These are phyloP conservation scores for Nannochloropsis oceanica DNA, from an alignment of 108 stramenopile species.

Conservation along the genomic window DNA sequence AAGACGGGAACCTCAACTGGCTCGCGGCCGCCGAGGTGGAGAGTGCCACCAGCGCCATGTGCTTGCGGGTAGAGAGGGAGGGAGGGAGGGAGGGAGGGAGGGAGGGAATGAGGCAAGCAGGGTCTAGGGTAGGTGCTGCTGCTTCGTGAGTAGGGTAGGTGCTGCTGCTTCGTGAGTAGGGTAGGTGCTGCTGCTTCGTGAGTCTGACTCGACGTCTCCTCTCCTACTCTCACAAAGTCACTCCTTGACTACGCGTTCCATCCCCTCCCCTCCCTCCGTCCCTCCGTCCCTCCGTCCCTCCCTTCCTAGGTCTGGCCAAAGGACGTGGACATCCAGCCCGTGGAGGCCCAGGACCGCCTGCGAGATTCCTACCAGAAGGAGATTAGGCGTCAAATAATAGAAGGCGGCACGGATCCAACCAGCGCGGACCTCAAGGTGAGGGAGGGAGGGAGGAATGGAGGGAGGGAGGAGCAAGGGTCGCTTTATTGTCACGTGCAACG, in stretches of 20 bases:
- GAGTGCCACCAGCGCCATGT: background rate
- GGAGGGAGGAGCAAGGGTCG: background rate
- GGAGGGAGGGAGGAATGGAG: background rate
- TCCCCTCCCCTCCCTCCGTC: background rate
- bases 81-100: too few species aligned
- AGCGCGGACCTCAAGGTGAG: background rate
- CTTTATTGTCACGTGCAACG: too few species aligned
- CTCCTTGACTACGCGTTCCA: too few species aligned
- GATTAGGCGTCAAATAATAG: background rate
- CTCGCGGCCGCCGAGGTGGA: background rate
- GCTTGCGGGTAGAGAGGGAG: background rate
- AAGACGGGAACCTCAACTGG: constrained; percentile 4
- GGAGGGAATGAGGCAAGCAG: too few species aligned
- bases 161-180: too few species aligned
- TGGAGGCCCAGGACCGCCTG: background rate
- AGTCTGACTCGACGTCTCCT: too few species aligned
- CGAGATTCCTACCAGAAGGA: background rate
- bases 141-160: too few species aligned
- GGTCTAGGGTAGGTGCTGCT: too few species aligned
- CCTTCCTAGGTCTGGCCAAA: background rate
- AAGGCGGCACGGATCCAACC: too few species aligned
- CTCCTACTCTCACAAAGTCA: too few species aligned
- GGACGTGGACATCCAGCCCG: background rate
- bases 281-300: background rate
- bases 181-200: too few species aligned